Conservation (phyloP, 2,329 filamentous ascomycete genomes). For the Penicillium sclerotiorum region DNA sequence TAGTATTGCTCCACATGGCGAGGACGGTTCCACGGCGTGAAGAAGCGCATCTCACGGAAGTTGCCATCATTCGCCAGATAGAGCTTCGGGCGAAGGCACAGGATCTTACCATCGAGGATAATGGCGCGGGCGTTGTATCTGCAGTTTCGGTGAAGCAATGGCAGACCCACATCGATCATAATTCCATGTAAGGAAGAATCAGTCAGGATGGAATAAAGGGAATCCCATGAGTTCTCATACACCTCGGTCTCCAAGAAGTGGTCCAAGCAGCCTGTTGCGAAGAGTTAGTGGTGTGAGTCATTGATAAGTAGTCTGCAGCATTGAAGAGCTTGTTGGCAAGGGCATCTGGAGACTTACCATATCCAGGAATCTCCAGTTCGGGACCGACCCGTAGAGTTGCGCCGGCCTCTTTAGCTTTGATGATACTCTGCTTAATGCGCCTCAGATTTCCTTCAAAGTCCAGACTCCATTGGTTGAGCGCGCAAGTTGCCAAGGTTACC, state of each 20-base stretch:
- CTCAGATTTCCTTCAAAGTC: slow-evolving; percentile 9
- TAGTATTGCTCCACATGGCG: slow-evolving; percentile 64
- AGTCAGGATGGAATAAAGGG: slow-evolving; percentile 61
- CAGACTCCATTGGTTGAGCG: slow-evolving; percentile 11
- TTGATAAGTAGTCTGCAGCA: too few species aligned
- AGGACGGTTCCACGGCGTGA: slow-evolving; percentile 64
- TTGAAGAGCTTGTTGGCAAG: background rate
- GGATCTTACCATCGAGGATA: slow-evolving; percentile 65
- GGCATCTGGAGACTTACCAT: slow-evolving; percentile 2
- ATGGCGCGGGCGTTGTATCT: slow-evolving; percentile 47
- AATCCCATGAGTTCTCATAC: slow-evolving; percentile 64
- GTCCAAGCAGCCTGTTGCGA: slow-evolving; percentile 59
- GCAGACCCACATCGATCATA: slow-evolving; percentile 63
- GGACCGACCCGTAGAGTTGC: slow-evolving; percentile 64
- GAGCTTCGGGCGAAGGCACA: slow-evolving; percentile 73
- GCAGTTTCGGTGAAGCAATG: slow-evolving; percentile 6
- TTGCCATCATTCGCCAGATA: slow-evolving; percentile 68
- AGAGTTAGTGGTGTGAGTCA: background rate
- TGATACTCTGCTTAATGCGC: slow-evolving; percentile 66
- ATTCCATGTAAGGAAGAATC: slow-evolving; percentile 66
- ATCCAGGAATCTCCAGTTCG: slow-evolving; percentile 57
- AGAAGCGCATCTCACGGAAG: slow-evolving; percentile 64
- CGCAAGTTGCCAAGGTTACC: slow-evolving; percentile 7
- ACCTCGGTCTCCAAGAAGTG: slow-evolving; percentile 64
- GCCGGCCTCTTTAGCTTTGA: slow-evolving; percentile 60